These are phyloP conservation scores for Lentinus tigrinus DNA, from an alignment of 768 basidiomycete species.

Conservation along the genomic window DNA sequence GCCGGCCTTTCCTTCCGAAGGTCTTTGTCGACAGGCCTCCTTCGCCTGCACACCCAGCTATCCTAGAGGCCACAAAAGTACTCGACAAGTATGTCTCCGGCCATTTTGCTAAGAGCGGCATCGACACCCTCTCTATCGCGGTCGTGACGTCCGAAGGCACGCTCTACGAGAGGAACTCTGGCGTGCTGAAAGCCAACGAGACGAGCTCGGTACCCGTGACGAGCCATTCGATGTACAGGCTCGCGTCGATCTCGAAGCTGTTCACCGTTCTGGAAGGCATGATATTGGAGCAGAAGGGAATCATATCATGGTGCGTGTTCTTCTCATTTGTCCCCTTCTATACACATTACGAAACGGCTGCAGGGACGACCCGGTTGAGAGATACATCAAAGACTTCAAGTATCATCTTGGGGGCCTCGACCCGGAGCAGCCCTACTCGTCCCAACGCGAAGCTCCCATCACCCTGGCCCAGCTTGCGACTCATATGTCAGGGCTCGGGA, in stretches of 20 bases:
- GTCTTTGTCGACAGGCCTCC: slow-evolving; percentile 24
- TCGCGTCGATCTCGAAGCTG: slow-evolving; percentile 53
- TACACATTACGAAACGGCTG: neutral
- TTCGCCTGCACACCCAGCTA: slow-evolving; percentile 14
- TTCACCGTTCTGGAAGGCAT: slow-evolving; percentile 49
- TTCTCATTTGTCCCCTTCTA: neutral
- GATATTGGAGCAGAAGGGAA: slow-evolving; percentile 46
- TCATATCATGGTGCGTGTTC: slow-evolving; percentile 27
- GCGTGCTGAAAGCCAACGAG: slow-evolving; percentile 21
- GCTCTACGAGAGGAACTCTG: slow-evolving; percentile 46
- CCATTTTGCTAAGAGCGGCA: slow-evolving; percentile 29
- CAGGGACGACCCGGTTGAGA: slow-evolving; percentile 52
- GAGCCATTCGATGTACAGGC: slow-evolving; percentile 48
- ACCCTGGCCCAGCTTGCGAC: slow-evolving; percentile 30
- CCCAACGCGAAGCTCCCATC: slow-evolving; percentile 7
- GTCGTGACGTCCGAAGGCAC: slow-evolving; percentile 46
- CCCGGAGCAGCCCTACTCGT: neutral
- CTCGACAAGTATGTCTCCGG: slow-evolving; percentile 16
- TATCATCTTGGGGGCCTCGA: slow-evolving; percentile 24
- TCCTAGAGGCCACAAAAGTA: slow-evolving; percentile 6
- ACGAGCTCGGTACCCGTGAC: slow-evolving; percentile 4
- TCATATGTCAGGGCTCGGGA: slow-evolving; percentile 35
- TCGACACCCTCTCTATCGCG: slow-evolving; percentile 51
- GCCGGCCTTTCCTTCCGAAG: slow-evolving; percentile 27
- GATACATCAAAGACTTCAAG: slow-evolving; percentile 40